phyloP scores from a whole-genome alignment of 768 basidiomycete species.

The Boletus vinaceobasis region DNA sequence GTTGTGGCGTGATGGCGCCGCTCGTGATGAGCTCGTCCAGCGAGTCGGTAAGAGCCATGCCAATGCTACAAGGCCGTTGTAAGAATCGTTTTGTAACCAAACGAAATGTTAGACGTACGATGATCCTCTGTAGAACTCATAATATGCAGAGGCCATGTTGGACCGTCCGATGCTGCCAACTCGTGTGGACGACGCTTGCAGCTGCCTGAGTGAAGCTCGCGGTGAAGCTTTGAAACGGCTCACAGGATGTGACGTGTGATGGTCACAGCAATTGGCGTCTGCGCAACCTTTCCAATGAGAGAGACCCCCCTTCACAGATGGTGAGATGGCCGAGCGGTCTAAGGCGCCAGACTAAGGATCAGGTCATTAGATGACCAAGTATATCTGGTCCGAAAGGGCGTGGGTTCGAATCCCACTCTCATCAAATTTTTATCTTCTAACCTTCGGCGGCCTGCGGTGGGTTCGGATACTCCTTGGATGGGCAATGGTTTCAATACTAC shows the following conservation, averaged over 20 bases:
- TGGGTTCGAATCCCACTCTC: constrained; percentile 43
- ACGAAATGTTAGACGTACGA: constrained; percentile 54
- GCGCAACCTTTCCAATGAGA: neutral
- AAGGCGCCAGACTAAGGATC: constrained; percentile 59
- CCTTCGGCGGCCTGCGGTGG: neutral
- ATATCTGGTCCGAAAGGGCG: constrained; percentile 40
- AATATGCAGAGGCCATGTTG: constrained; percentile 78
- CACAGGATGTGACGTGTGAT: constrained; percentile 23
- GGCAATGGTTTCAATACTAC: no score
- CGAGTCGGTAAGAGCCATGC: constrained; percentile 95
- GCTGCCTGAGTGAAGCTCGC: neutral
- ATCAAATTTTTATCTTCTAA: constrained; percentile 8
- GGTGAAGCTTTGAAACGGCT: no score
- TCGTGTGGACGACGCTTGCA: constrained; percentile 8
- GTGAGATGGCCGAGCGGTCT: constrained; percentile 59
- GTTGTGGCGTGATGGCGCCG: constrained; percentile 93
- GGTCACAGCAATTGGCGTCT: constrained; percentile 6
- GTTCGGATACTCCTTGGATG: neutral
- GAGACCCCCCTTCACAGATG: neutral
- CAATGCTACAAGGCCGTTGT: constrained; percentile 59
- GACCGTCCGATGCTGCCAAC: constrained; percentile 9
- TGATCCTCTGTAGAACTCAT: constrained; percentile 89
- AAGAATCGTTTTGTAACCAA: neutral
- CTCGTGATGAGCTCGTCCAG: constrained; percentile 97
- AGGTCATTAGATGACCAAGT: constrained; percentile 30